Base-by-base conservation (phyloP, 768 basidiomycete species). In the Leccinum obscurum region DNA sequence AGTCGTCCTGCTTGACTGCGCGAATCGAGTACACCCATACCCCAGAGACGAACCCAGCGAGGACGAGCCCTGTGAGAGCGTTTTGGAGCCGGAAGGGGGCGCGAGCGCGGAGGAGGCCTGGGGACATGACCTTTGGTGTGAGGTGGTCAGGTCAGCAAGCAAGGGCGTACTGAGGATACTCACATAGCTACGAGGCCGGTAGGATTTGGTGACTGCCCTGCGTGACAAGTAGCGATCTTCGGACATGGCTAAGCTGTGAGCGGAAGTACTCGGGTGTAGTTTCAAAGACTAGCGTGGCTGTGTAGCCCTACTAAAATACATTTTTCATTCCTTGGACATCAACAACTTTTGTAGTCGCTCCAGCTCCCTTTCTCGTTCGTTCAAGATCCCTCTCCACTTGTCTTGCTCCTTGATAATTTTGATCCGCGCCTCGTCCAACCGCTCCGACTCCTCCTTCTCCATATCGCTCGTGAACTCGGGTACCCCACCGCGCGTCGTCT, bases 11-110 rank as follows among this genome's bases (percentile, higher is more conserved):
- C 70, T 90, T 93, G 57, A 98, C 95, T 30, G 94, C 95, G 32
- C 86, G 84, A 69, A 98, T 96, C 17, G 94, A 95, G 76, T 98
- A 98, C 4, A 87, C 81, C 85, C 93, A 98, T 9, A 97, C 87
- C 28, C 88, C 89, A 14, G 85, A 82, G 30, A 85, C 88, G 70
- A 97, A 95, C 0, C 82, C 81, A 28, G 85, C 82, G 49, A 98
- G 81, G 3, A 79, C 68, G 50, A 87, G 63, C 8, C 95, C 96
- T 1, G 90, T 92, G 52, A 96, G 39, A 17, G 87, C 84, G 72
- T 98, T 98, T 64, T 82, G 83, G 44, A 89, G 44, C 34, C 85
- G 84, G 76, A 90, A 98, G 13, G 92, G 95, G 62, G 83, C 84
- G 20, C 96, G 87, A 4, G 96, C 96, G 58, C 96, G 90, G 74